Evolutionary conservation across 73 alveolate genomes (phyloP), one percentile per base, ranked within the genome.

Genomic region (Effrenium voratum): DNA sequence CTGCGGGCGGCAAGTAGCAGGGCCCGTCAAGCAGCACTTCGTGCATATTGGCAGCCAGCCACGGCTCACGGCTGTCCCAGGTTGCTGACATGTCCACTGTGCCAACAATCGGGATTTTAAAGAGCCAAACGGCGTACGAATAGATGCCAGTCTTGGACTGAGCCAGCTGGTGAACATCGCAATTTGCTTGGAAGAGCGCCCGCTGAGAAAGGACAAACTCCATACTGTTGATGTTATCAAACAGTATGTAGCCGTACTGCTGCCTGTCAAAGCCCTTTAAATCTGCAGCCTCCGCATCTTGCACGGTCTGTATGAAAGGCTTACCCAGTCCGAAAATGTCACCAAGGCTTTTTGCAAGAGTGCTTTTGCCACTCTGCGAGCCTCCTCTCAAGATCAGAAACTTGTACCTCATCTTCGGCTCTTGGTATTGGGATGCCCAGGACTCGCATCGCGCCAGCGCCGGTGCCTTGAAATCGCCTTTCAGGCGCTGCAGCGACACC

Each of bases 131-230:
- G 34, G 77, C 32, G 40, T 83, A 83, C 12, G 77, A 4, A 38
- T 83, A 83, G n/a, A 83, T 83, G 28, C 73, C 73, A 2, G 93
- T 49, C 22, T 40, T 52, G 32, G 77, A 49, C 44, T 6, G 30
- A 0, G 43, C 93, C 93, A 83, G 30, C 22, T 80, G 52, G 81
- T 59, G 94, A 32, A n/a, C n/a, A n/a, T n/a, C n/a, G n/a, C n/a
- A n/a, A n/a, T 68, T 68, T 19, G 44, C 36, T n/a, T 68, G 80
- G 44, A 68, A 3, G 26, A n/a, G n/a, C 22, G 41, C 80, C 3
- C 41, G 80, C 44, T n/a, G 80, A n/a, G 28, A 38, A 26, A 68
- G 36, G 3, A 68, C 80, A n/a, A 68, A 68, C 45, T 68, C 44
- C 80, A 68, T n/a, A 41, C 41, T n/a, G 41, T n/a, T 68, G 2